Evolutionary conservation across 306 rosid genomes (phyloP), one percentile per base, ranked within the genome.

Genomic region (Neltuma alba): DNA sequence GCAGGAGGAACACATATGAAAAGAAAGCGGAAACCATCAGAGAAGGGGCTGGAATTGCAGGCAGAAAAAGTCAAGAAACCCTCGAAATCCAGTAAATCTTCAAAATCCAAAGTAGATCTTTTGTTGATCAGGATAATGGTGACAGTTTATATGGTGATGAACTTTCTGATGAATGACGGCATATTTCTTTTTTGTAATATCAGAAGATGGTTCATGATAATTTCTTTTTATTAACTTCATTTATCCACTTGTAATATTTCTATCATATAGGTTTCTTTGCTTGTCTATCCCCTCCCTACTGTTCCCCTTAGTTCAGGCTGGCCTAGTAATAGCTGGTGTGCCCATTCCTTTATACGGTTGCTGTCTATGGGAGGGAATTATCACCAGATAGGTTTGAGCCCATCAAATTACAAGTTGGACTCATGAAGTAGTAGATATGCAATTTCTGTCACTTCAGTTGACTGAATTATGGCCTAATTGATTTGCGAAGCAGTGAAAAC

Each of bases 21-120:
- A 87, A 85, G 98, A 78, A 91, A 86, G 78, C 87, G 97, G 55
- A 93, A 85, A 72, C 97, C 97, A n/a, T 91, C 98, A 0, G 98
- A 93, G 85, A 93, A 91, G 83, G 92, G 91, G 76, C 79, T 93
- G 84, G 98, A 90, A 79, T 83, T 91, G 88, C 98, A 93, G 87
- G 97, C 91, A 5, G 96, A 93, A 83, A 91, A 83, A 82, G 92
- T 80, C 50, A 88, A 82, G 81, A 89, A 83, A 64, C 92, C 94
- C 16, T 84, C 81, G 79, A 91, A 91, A 82, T 68, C 83, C 48
- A 82, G 86, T 82, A 89, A 87, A 80, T 48, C 81, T 6, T 84
- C 84, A 11, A 89, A 83, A 84, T 80, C 80, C 65, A 88, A 79
- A 83, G 55, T 71, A 92, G 85, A 83, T 76, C 83, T 75, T 73